A percentile compares a stretch with the other conserved stretches of the same genome.
These are phyloP conservation scores for Penicillium cinerascens DNA, from an alignment of 495 filamentous ascomycete genomes.

Conservation along the genomic window DNA sequence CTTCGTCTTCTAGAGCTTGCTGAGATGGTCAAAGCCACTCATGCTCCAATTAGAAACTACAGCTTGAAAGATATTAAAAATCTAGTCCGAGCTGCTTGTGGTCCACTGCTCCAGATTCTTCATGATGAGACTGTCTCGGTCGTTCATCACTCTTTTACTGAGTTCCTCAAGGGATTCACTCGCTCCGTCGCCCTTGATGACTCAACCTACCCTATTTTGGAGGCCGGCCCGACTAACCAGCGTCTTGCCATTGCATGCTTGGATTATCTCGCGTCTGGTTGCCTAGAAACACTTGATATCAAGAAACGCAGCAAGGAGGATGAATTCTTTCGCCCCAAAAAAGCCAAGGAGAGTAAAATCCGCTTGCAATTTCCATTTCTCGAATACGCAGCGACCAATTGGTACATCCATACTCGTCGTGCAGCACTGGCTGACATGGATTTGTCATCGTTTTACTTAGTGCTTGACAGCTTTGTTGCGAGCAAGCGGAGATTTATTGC, in stretches of 20 bases:
- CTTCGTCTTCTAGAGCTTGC: slow-evolving; percentile 50
- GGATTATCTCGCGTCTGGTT: slow-evolving; percentile 16
- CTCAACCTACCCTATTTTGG: slow-evolving; percentile 5
- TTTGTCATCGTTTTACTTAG: slow-evolving; percentile 6
- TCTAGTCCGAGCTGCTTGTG: slow-evolving; percentile 35
- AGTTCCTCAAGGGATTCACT: slow-evolving; percentile 35
- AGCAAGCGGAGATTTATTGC: slow-evolving; percentile 4
- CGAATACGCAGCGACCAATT: slow-evolving; percentile 20
- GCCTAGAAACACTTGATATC: slow-evolving; percentile 11
- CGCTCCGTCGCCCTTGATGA: not conserved
- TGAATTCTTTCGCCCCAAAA: not conserved
- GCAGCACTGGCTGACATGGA: slow-evolving; percentile 3
- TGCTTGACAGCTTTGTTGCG: slow-evolving; percentile 10
- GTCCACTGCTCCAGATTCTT: slow-evolving; percentile 48
- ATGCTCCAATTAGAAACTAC: not conserved
- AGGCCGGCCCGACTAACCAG: slow-evolving; percentile 10
- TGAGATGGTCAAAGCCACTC: slow-evolving; percentile 26
- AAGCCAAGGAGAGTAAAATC: not conserved
- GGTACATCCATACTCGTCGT: slow-evolving; percentile 13
- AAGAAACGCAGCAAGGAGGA: slow-evolving; percentile 2
- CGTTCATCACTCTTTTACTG: slow-evolving; percentile 55
- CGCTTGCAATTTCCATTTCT: slow-evolving; percentile 19
- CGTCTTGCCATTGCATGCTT: slow-evolving; percentile 14
- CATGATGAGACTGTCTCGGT: slow-evolving; percentile 47
- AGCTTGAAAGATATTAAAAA: slow-evolving; percentile 24